Evolutionary conservation across 1,284 basidiomycete species (phyloP).

Genomic region (Pyrrhoderma noxium): DNA sequence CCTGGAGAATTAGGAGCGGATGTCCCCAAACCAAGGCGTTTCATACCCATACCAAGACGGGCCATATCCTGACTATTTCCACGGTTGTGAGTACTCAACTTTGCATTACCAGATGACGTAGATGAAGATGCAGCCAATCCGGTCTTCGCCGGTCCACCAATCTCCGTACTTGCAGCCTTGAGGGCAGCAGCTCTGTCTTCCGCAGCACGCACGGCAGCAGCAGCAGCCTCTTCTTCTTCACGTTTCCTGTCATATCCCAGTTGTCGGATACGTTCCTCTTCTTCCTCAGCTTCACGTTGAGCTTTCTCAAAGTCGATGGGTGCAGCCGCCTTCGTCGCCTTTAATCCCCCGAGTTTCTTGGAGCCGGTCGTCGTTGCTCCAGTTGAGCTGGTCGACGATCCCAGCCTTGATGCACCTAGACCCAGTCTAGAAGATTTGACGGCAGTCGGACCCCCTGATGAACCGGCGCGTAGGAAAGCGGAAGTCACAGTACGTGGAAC

Average conservation of each 20-base stretch:
- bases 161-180: conserved; percentile 25
- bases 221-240: conserved; percentile 56
- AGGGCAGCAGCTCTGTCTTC: conserved; percentile 37
- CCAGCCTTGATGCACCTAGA: conserved; percentile 47
- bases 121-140: conserved; percentile 6
- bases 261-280: conserved; percentile 83
- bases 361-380: conserved; percentile 31
- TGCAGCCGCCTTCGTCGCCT: conserved; percentile 74
- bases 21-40: conserved; percentile 84
- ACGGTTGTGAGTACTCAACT: conserved; percentile 27
- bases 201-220: conserved; percentile 51
- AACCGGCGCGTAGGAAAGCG: conserved; percentile 41
- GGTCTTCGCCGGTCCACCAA: conserved; percentile 22
- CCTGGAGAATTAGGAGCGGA: conserved; percentile 39
- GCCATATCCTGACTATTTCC: conserved; percentile 47
- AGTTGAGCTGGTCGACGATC: conserved; percentile 27
- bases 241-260: conserved; percentile 81
- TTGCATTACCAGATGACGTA: background rate
- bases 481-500: conserved; percentile 62
- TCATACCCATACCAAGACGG: conserved; percentile 73
- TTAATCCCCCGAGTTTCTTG: conserved; percentile 71
- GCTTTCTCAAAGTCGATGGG: conserved; percentile 90
- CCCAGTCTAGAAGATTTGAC: conserved; percentile 33
- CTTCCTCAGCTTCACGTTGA: conserved; percentile 79
- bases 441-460: conserved; percentile 31